Evolutionary conservation across 805 yeast species (phyloP).

Genomic region (Zygosaccharomyces siamensis): DNA sequence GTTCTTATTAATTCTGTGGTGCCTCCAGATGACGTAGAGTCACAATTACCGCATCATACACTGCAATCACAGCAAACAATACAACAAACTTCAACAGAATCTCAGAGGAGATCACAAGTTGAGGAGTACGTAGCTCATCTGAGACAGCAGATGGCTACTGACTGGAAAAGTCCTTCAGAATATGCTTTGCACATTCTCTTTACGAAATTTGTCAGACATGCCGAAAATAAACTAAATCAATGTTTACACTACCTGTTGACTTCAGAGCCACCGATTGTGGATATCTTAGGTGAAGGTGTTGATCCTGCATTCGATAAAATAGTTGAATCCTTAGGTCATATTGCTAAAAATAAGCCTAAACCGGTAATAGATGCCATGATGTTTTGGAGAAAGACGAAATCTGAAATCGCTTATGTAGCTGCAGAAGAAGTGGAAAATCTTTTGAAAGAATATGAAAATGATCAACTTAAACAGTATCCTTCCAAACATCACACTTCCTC

Average conservation of each 20-base stretch:
- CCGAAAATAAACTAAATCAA: conserved; percentile 77
- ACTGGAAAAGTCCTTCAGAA: conserved; percentile 71
- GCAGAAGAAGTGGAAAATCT: conserved; percentile 48
- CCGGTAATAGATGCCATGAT: conserved; percentile 96
- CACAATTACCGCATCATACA: conserved; percentile 1
- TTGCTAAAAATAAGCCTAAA: conserved; percentile 84
- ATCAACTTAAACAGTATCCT: conserved; percentile 8
- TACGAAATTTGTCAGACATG: conserved; percentile 90
- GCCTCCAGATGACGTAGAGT: background rate
- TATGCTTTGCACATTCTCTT: conserved; percentile 91
- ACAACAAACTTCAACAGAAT: conserved; percentile 10
- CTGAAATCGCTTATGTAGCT: conserved; percentile 72
- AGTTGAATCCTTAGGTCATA: conserved; percentile 80
- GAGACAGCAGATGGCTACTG: conserved; percentile 44
- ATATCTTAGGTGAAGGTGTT: conserved; percentile 74
- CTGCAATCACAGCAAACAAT: conserved; percentile 1
- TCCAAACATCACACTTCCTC: conserved; percentile 4
- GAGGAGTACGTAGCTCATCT: conserved; percentile 28
- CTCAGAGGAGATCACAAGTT: conserved; percentile 15
- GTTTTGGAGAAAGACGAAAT: conserved; percentile 95
- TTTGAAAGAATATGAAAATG: conserved; percentile 34
- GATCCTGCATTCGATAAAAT: conserved; percentile 85
- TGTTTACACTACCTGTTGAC: conserved; percentile 59
- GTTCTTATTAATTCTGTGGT: conserved; percentile 1
- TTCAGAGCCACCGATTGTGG: conserved; percentile 71